Base-by-base conservation (phyloP, 257 asterid species). In the Thymus quinquecostatus region DNA sequence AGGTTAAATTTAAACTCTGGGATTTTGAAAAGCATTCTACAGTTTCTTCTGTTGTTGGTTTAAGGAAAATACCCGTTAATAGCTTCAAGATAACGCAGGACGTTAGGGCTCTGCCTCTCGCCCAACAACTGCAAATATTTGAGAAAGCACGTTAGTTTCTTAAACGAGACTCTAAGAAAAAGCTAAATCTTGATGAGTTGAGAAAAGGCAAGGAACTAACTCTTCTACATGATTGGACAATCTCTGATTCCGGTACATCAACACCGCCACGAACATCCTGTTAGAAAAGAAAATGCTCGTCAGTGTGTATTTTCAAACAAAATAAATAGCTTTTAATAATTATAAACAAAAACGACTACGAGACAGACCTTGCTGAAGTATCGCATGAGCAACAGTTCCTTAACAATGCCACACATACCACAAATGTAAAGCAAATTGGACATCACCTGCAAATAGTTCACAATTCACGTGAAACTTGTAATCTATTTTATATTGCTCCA, bases 281-380 rank as follows among this genome's bases (percentile, higher is more conserved):
- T 62, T 7, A 70, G 53, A 32, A 72, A 36, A 21, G 33, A 28
- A 55, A 67, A n/a, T 60, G 62, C 72, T 44, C 56, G 50, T 71
- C 29, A 50, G 21, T 21, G 21, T 21, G 21, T 21, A 47, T 4
- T 73, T 47, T 3, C 48, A 13, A 70, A 38, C 41, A 1, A 50
- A 6, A 34, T 6, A 32, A 41, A 3, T 38, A 6, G 6, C 32
- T 40, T 2, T 7, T 38, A 8, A 14, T 9, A 21, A 1, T 28
- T 44, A 28, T 0, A 12, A 29, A 65, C 3, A 4, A 53, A 75
- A 63, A 48, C 14, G 50, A 69, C 36, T 66, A 14, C 33, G 33
- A 72, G 60, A 64, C 71, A 61, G 44, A 89, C 99, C 97, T 92
- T 95, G 89, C 99, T 92, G 82, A 95, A 95, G 85, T 85, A 95